These are phyloP conservation scores for Ophiocordyceps camponoti-rufipedis DNA, from an alignment of 2,329 filamentous ascomycete genomes.

Conservation along the genomic window DNA sequence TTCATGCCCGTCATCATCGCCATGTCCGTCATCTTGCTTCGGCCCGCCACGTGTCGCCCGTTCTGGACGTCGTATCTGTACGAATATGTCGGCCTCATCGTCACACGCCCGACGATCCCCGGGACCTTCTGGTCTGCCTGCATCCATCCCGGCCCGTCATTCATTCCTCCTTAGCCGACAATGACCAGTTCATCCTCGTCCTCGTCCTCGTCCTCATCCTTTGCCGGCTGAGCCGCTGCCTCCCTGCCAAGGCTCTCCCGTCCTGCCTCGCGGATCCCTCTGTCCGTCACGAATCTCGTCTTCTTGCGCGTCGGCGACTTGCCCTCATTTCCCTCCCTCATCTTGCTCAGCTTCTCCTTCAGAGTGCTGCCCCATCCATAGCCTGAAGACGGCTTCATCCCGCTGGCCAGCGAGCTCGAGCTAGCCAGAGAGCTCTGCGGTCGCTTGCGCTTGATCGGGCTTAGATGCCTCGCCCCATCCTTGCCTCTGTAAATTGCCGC, in stretches of 20 bases:
- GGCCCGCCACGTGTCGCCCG: neutral
- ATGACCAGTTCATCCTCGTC: conserved; percentile 36
- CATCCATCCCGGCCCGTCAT: neutral
- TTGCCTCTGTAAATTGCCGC: conserved; percentile 15
- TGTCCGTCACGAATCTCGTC: conserved; percentile 63
- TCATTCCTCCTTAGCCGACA: conserved; percentile 11
- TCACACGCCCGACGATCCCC: neutral
- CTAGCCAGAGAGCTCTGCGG: conserved; percentile 25
- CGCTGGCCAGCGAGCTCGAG: conserved; percentile 3
- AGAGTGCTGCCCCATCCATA: conserved; percentile 41
- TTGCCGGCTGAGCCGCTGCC: conserved; percentile 15
- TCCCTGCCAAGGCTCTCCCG: conserved; percentile 52
- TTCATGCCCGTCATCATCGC: too few relatives aligned
- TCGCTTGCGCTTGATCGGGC: conserved; percentile 44
- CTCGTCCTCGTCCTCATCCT: conserved; percentile 22
- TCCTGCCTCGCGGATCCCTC: conserved; percentile 60
- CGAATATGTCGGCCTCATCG: neutral
- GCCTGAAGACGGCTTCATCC: conserved; percentile 4
- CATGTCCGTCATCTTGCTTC: neutral
- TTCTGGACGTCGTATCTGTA: neutral
- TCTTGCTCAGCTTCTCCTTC: conserved; percentile 36
- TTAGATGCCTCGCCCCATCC: conserved; percentile 32
- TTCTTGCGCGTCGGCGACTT: conserved; percentile 43
- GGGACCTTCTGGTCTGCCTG: neutral
- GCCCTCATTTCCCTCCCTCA: conserved; percentile 39